Conservation (phyloP, 768 basidiomycete species). For the Lentinula sp. region DNA sequence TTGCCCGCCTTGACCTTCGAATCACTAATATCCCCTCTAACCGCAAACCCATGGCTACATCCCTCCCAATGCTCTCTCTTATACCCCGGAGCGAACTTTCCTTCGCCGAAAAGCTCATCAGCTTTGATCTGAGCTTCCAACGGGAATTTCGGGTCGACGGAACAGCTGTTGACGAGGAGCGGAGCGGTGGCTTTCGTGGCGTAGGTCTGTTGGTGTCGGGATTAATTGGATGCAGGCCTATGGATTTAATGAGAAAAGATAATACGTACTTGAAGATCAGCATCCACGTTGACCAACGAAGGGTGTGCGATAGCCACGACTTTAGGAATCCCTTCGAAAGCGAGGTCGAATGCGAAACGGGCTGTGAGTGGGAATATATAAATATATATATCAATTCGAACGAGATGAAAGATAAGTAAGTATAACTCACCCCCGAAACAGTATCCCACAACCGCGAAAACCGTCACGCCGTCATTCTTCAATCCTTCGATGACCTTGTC, state of each 20-base stretch:
- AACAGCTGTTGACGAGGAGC: conserved; percentile 65
- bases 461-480: conserved; percentile 51
- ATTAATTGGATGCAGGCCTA: too few relatives aligned
- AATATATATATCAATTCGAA: neutral
- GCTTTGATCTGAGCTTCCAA: conserved; percentile 34
- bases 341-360: conserved; percentile 57
- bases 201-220: conserved; percentile 34
- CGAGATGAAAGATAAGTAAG: neutral
- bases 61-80: conserved; percentile 41
- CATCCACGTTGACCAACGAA: conserved; percentile 50
- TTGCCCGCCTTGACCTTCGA: conserved; percentile 54
- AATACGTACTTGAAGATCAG: conserved; percentile 50
- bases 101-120: conserved; percentile 42
- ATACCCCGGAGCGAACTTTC: conserved; percentile 43
- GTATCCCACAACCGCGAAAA: conserved; percentile 58
- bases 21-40: conserved; percentile 40
- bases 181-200: conserved; percentile 38
- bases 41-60: conserved; percentile 49
- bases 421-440: conserved; percentile 55
- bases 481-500: conserved; percentile 54
- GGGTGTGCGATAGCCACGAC: conserved; percentile 53
- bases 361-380: conserved; percentile 18
- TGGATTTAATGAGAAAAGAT: neutral
- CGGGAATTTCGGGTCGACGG: conserved; percentile 46
- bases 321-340: conserved; percentile 45